phyloP scores from a whole-genome alignment of 768 basidiomycete species.

The Lactifluus rugatus region DNA sequence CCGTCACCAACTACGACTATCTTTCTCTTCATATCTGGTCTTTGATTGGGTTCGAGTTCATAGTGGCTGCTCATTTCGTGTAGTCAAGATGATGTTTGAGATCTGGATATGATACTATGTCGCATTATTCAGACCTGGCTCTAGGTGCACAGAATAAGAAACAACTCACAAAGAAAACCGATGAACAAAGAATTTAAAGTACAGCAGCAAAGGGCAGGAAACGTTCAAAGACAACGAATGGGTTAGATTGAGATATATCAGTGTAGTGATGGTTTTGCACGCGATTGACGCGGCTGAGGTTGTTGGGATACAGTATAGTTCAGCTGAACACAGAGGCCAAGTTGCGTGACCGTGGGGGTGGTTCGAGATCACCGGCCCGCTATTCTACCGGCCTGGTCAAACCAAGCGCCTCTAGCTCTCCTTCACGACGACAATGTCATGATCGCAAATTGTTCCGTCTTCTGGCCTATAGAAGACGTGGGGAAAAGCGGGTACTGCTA shows the following conservation, averaged over 20 bases:
- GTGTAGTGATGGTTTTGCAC: neutral
- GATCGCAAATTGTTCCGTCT: slow-evolving; percentile 7
- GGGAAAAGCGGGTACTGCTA: slow-evolving; percentile 15
- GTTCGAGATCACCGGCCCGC: slow-evolving; percentile 11
- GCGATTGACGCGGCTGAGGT: slow-evolving; percentile 1
- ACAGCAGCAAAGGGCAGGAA: slow-evolving; percentile 1
- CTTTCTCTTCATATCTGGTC: slow-evolving; percentile 79
- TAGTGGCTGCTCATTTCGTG: slow-evolving; percentile 14
- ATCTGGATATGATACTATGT: neutral
- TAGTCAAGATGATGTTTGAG: slow-evolving; percentile 6
- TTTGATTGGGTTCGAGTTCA: slow-evolving; percentile 9
- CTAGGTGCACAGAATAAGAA: neutral
- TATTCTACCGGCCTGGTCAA: neutral
- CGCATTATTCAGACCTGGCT: neutral
- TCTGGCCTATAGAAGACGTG: slow-evolving; percentile 18
- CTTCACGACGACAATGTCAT: slow-evolving; percentile 10
- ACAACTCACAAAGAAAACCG: slow-evolving; percentile 2
- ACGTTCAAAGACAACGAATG: neutral
- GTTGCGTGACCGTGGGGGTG: neutral
- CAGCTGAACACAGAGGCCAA: neutral
- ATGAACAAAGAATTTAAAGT: neutral
- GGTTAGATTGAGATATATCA: slow-evolving; percentile 14
- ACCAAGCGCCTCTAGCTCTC: neutral
- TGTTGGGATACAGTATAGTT: neutral
- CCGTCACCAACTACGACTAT: slow-evolving; percentile 86